These are phyloP conservation scores for Penicillium sp. DNA, from an alignment of 2,329 filamentous ascomycete genomes.

Conservation along the genomic window DNA sequence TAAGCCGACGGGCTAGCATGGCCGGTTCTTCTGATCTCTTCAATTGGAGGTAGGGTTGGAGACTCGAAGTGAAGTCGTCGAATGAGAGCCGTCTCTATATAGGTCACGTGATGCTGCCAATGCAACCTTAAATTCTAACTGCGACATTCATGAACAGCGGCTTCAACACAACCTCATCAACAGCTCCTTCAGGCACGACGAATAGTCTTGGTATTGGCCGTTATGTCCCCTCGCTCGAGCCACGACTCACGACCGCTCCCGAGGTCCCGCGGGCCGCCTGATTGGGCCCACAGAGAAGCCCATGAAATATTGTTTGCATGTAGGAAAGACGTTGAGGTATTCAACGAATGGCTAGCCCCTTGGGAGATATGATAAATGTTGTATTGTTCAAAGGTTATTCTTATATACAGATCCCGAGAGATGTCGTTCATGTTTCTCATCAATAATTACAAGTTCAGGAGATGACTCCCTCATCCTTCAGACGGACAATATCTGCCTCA, in stretches of 20 bases:
- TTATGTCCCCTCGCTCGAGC: no score
- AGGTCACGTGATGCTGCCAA: conserved; percentile 1
- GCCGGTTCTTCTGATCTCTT: neutral
- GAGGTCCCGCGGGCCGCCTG: no score
- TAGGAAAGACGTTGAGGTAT: no score
- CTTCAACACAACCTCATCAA: conserved; percentile 26
- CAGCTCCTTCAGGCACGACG: conserved; percentile 28
- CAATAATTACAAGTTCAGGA: conserved; percentile 36
- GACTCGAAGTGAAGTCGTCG: conserved; percentile 3
- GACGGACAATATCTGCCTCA: conserved; percentile 54
- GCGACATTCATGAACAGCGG: conserved; percentile 16
- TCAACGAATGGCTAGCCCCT: no score
- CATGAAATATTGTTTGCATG: no score
- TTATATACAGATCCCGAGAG: conserved; percentile 7
- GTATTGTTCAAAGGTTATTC: neutral
- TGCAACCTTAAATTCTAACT: conserved; percentile 19
- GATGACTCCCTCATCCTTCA: conserved; percentile 67
- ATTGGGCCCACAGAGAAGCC: no score
- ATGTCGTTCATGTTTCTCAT: conserved; percentile 3
- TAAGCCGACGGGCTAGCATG: neutral
- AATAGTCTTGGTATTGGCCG: no score
- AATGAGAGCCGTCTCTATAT: conserved; percentile 7
- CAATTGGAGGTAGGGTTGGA: neutral
- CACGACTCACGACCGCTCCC: no score
- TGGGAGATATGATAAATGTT: no score